Evolutionary conservation across 2,329 filamentous ascomycete genomes (phyloP).

Genomic region (Aspergillus clavatus): DNA sequence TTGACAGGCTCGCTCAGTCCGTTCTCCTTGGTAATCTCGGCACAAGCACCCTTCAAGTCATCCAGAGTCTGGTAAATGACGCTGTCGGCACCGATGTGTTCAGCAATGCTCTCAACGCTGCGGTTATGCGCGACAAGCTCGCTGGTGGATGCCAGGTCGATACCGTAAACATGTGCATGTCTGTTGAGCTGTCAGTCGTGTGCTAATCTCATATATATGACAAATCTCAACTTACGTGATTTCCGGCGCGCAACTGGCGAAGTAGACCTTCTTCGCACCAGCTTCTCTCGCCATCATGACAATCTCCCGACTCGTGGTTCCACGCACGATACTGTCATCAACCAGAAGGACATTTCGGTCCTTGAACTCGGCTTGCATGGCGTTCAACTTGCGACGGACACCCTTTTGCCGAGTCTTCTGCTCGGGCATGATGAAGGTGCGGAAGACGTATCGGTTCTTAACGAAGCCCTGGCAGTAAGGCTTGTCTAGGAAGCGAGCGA

Average conservation of each 20-base stretch:
- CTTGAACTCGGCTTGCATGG: constrained; percentile 79
- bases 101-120: constrained; percentile 56
- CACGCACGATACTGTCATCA: constrained; percentile 85
- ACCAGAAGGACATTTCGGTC: constrained; percentile 76
- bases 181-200: constrained; percentile 21
- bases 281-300: constrained; percentile 80
- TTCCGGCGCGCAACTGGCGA: constrained; percentile 75
- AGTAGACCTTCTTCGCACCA: constrained; percentile 74
- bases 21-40: constrained; percentile 58
- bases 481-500: constrained; percentile 70
- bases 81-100: constrained; percentile 67
- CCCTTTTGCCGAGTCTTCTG: constrained; percentile 77
- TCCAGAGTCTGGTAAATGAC: constrained; percentile 73
- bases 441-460: constrained; percentile 84
- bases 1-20: constrained; percentile 51
- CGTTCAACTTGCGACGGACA: constrained; percentile 82
- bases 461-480: constrained; percentile 78
- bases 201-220: background rate
- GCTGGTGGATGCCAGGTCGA: constrained; percentile 66
- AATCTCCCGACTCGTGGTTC: constrained; percentile 75
- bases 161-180: constrained; percentile 82
- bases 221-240: constrained; percentile 52
- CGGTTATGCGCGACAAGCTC: constrained; percentile 69
- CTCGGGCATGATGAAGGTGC: constrained; percentile 82
- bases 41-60: constrained; percentile 75